Evolutionary conservation across 768 basidiomycete species (phyloP), one percentile per base, ranked within the genome.

Genomic region (Pisolithus sp.): DNA sequence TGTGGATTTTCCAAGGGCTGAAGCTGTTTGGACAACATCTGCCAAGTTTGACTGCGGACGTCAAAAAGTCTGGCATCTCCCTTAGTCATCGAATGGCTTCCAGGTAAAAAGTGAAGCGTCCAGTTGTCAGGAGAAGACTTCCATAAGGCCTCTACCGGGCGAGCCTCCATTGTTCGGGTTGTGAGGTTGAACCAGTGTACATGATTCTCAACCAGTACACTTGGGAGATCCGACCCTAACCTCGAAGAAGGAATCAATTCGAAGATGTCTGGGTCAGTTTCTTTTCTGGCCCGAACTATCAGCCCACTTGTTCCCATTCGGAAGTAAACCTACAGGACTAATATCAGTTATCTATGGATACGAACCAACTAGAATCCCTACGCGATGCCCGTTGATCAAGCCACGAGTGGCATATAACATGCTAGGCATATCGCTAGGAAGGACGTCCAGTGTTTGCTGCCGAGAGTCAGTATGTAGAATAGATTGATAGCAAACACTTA

Each of bases 151-250:
- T 63, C 54, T 1, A 58, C 50, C 20, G 64, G 64, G 0, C 68
- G 64, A 5, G 70, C 57, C 46, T 69, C 69, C 10, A 70, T 48
- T 34, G 41, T n/a, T 7, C 48, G 49, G 0, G 55, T 61, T 12
- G 54, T 41, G 4, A 68, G 39, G 18, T 70, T 55, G 13, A 71
- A 36, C 70, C 70, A 71, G 45, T 69, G 70, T 21, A 43, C 58
- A 24, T 64, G 56, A 1, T 48, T 57, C 10, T 50, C 34, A 1
- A 71, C 52, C 26, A 71, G 34, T 0, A 56, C 49, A 0, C 17
- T 44, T 0, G 69, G 69, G 9, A 71, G 12, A 51, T 71, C 70
- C 2, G 51, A 55, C 2, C 8, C 15, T 6, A 70, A 34, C 38
- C 44, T 4, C 48, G 58, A 12, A 68, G 64, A 34, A 69, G 69